Evolutionary conservation across 176 grass and related monocot genomes (phyloP).

Genomic region (Lolium perenne): DNA sequence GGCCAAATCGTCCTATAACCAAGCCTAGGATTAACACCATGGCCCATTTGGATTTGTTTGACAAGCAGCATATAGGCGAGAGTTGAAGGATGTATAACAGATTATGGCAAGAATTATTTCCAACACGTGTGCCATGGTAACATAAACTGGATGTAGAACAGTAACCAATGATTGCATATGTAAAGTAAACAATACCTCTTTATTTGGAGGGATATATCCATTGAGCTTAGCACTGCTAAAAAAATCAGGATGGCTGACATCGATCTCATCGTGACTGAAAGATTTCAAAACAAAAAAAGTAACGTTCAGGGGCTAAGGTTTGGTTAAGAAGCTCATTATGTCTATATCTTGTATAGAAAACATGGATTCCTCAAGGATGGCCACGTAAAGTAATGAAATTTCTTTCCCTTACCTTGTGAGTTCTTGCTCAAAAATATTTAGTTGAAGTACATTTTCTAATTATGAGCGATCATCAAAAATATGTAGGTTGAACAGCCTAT

Average conservation of each 20-base stretch:
- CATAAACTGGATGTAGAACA: constrained; percentile 6
- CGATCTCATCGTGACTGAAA: constrained; percentile 86
- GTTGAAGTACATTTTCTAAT: background rate
- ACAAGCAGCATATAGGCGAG: background rate
- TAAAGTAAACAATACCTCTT: constrained; percentile 66
- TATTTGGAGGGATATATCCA: constrained; percentile 86
- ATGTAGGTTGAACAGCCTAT: constrained; percentile 19
- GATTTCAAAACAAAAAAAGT: constrained; percentile 50
- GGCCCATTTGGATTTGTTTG: constrained; percentile 8
- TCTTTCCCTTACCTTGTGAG: background rate
- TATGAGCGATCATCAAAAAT: background rate
- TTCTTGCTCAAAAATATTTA: background rate
- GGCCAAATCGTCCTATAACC: constrained; percentile 20
- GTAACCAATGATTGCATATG: background rate
- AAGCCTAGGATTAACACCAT: background rate
- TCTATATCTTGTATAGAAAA: constrained; percentile 6
- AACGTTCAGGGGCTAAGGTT: background rate
- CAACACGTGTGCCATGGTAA: constrained; percentile 1
- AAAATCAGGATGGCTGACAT: constrained; percentile 96
- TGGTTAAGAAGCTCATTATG: background rate
- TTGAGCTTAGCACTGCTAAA: constrained; percentile 91
- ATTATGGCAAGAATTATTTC: constrained; percentile 1
- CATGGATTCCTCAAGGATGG: constrained; percentile 2
- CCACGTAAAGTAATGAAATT: constrained; percentile 13
- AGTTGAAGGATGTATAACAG: background rate